Conservation (phyloP, 2,329 filamentous ascomycete species). For the Hypomyces rosellus region DNA sequence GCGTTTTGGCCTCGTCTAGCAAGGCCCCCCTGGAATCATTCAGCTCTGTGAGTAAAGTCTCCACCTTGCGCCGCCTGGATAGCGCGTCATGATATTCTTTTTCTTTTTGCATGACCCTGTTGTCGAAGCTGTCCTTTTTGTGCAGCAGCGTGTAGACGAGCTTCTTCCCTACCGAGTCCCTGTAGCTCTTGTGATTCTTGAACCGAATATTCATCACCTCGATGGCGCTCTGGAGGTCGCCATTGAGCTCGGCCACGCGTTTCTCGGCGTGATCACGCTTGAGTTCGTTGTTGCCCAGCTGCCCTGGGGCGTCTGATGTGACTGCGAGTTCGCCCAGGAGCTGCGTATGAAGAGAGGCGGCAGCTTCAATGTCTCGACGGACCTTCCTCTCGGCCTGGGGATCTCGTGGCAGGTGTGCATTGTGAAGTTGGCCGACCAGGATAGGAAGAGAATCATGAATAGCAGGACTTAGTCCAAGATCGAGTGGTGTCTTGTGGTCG, state of each 20-base stretch:
- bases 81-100: slow-evolving; percentile 6
- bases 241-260: slow-evolving; percentile 7
- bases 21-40: slow-evolving; percentile 6
- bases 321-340: slow-evolving; percentile 7
- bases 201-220: slow-evolving; percentile 6
- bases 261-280: slow-evolving; percentile 7
- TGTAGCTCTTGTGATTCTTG: slow-evolving; percentile 8
- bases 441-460: no score
- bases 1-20: background rate
- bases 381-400: slow-evolving; percentile 4
- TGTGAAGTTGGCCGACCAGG: no score
- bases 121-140: slow-evolving; percentile 6
- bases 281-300: slow-evolving; percentile 4
- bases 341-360: slow-evolving; percentile 6
- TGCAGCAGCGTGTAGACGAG: slow-evolving; percentile 8
- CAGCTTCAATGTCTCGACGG: slow-evolving; percentile 23
- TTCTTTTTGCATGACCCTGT: slow-evolving; percentile 6
- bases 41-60: slow-evolving; percentile 2
- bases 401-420: background rate
- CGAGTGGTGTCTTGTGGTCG: no score
- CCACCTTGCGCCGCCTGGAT: slow-evolving; percentile 7
- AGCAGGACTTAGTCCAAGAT: no score
- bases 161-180: slow-evolving; percentile 7
- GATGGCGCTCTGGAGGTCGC: slow-evolving; percentile 5
- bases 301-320: slow-evolving; percentile 4